These are phyloP conservation scores for Ceratobasidium sp. DNA, from an alignment of 1,284 basidiomycete genomes.

Conservation along the genomic window DNA sequence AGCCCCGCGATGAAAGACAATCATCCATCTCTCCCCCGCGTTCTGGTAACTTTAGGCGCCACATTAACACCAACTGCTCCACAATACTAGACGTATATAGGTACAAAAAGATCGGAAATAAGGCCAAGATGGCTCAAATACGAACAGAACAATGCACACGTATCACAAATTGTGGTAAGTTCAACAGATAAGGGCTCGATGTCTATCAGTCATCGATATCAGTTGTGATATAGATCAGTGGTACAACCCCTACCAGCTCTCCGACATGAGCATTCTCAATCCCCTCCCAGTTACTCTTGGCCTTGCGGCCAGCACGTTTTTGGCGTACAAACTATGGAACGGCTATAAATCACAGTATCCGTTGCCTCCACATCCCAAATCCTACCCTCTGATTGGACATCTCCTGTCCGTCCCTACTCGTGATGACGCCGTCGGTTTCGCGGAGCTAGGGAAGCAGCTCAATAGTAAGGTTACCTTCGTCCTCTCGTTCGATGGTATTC, in stretches of 20 bases:
- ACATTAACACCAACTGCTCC: too few species aligned
- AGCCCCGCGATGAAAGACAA: too few species aligned
- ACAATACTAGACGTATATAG: too few species aligned
- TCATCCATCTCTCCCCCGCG: too few species aligned
- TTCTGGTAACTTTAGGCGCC: too few species aligned
- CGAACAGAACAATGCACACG: too few species aligned
- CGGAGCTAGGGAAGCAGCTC: background rate
- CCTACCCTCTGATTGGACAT: background rate
- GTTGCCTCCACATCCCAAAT: background rate
- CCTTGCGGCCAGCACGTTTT: background rate
- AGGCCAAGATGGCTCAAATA: too few species aligned
- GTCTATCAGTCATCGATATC: too few species aligned
- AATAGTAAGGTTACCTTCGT: background rate
- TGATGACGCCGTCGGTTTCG: background rate
- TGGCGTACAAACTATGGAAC: constrained; percentile 1
- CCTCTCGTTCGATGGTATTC: background rate
- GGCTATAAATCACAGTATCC: background rate
- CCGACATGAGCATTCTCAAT: background rate
- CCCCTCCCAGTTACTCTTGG: background rate
- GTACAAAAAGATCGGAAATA: too few species aligned
- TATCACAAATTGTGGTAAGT: too few species aligned
- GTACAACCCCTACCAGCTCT: background rate
- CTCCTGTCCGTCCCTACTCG: background rate
- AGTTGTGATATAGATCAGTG: too few species aligned
- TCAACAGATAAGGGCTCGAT: too few species aligned